These are phyloP conservation scores for Zygoascus ofunaensis DNA, from an alignment of 805 yeast species.

Conservation along the genomic window DNA sequence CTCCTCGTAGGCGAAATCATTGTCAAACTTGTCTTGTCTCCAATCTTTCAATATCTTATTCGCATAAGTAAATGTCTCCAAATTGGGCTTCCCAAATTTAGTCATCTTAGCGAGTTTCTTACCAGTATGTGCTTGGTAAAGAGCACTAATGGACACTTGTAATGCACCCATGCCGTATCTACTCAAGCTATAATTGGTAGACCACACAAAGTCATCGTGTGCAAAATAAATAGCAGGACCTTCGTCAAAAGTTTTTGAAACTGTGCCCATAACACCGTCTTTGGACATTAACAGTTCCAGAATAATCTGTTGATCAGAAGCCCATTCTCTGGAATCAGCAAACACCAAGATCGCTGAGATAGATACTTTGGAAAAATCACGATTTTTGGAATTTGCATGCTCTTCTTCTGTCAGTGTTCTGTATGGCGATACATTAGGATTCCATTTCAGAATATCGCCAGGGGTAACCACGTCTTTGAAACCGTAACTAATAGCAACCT, in stretches of 20 bases:
- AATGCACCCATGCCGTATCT: conserved; percentile 94
- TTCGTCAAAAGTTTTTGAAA: conserved; percentile 57
- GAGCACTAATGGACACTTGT: conserved; percentile 78
- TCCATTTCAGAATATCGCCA: conserved; percentile 74
- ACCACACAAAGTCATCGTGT: conserved; percentile 90
- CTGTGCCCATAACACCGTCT: conserved; percentile 79
- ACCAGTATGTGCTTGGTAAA: conserved; percentile 79
- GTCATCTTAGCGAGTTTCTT: conserved; percentile 60
- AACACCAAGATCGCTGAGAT: conserved; percentile 82
- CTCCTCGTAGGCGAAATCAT: conserved; percentile 43
- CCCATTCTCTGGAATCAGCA: conserved; percentile 91
- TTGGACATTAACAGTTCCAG: conserved; percentile 69
- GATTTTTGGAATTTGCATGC: conserved; percentile 38
- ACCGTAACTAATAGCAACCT: conserved; percentile 77
- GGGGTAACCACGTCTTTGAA: conserved; percentile 77
- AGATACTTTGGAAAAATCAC: conserved; percentile 55
- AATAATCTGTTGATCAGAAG: conserved; percentile 85
- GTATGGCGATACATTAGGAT: conserved; percentile 79
- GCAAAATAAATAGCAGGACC: conserved; percentile 83
- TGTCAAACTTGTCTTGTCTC: conserved; percentile 71
- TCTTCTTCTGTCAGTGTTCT: conserved; percentile 72
- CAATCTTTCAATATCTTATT: conserved; percentile 65
- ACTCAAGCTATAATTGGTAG: conserved; percentile 71
- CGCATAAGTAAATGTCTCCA: conserved; percentile 78
- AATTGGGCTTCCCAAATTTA: conserved; percentile 83